Conservation (phyloP, 768 basidiomycete genomes). For the Mycena maculata region DNA sequence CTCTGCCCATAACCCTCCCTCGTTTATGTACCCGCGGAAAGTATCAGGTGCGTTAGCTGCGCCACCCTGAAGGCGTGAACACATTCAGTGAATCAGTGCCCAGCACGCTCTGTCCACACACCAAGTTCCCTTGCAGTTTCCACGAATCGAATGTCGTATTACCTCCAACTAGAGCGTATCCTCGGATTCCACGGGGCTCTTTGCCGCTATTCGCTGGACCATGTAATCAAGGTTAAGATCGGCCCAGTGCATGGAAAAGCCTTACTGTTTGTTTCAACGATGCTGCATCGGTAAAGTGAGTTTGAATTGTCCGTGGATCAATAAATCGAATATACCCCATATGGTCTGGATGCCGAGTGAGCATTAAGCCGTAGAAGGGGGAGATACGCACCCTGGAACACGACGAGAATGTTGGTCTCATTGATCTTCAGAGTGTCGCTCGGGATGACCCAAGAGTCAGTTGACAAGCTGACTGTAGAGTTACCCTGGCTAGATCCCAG, state of each 20-base stretch:
- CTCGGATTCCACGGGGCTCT: slow-evolving; percentile 61
- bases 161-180: slow-evolving; percentile 56
- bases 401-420: slow-evolving; percentile 56
- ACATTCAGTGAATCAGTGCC: not conserved
- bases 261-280: slow-evolving; percentile 61
- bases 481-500: slow-evolving; percentile 61
- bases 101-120: slow-evolving; percentile 23
- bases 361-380: not conserved
- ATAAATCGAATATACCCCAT: slow-evolving; percentile 52
- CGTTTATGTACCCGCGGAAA: slow-evolving; percentile 61
- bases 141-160: slow-evolving; percentile 51
- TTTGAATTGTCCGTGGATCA: not conserved
- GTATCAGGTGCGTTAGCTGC: slow-evolving; percentile 56
- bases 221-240: not conserved
- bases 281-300: slow-evolving; percentile 41
- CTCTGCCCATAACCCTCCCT: slow-evolving; percentile 63
- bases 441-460: slow-evolving; percentile 56
- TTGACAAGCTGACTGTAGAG: slow-evolving; percentile 55
- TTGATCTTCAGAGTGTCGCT: slow-evolving; percentile 46
- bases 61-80: slow-evolving; percentile 45
- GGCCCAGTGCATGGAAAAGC: too few relatives aligned
- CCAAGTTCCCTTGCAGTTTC: slow-evolving; percentile 59
- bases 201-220: slow-evolving; percentile 59
- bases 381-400: slow-evolving; percentile 45
- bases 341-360: slow-evolving; percentile 50